Percentiles rank a stretch among this genome's conserved stretches.
Conservation (phyloP, 768 basidiomycete species). For the Trametes cubensis region DNA sequence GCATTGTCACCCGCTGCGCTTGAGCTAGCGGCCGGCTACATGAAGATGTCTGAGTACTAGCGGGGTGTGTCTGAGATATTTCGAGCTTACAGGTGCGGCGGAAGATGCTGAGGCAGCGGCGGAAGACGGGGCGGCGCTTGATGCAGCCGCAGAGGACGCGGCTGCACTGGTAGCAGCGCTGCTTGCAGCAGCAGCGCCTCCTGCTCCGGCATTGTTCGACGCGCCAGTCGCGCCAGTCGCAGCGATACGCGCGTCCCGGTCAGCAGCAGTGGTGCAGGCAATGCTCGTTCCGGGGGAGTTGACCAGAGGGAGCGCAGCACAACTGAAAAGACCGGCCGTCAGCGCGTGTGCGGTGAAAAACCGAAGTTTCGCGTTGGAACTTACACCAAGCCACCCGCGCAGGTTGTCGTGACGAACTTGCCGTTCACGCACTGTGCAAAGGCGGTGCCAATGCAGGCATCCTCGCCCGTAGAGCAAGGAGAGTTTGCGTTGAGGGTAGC, state of each 20-base stretch:
- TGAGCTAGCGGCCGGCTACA: slow-evolving; percentile 4
- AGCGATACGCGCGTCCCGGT: slow-evolving; percentile 50
- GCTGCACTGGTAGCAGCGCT: slow-evolving; percentile 3
- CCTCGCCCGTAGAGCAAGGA: slow-evolving; percentile 46
- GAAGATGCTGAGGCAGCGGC: slow-evolving; percentile 12
- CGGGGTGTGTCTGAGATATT: no score
- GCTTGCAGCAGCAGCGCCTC: slow-evolving; percentile 16
- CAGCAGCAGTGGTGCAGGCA: slow-evolving; percentile 52
- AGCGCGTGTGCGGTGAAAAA: not conserved
- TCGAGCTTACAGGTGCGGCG: slow-evolving; percentile 24
- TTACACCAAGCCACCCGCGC: slow-evolving; percentile 29
- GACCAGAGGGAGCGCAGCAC: slow-evolving; percentile 52
- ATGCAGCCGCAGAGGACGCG: not conserved
- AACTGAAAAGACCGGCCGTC: slow-evolving; percentile 20
- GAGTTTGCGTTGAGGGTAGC: slow-evolving; percentile 47
- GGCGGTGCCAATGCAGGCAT: slow-evolving; percentile 51
- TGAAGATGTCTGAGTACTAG: not conserved
- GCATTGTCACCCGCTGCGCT: slow-evolving; percentile 23
- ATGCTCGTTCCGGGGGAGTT: slow-evolving; percentile 53
- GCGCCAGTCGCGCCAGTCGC: slow-evolving; percentile 34
- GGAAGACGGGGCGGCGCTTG: slow-evolving; percentile 5
- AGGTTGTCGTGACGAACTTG: slow-evolving; percentile 35
- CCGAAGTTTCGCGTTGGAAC: not conserved
- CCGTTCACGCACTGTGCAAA: slow-evolving; percentile 63
- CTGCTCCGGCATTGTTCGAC: slow-evolving; percentile 5